A percentile compares a stretch with the other conserved stretches of the same genome.
Conservation (phyloP, 2,329 filamentous ascomycete species). For the Capronia coronata region DNA sequence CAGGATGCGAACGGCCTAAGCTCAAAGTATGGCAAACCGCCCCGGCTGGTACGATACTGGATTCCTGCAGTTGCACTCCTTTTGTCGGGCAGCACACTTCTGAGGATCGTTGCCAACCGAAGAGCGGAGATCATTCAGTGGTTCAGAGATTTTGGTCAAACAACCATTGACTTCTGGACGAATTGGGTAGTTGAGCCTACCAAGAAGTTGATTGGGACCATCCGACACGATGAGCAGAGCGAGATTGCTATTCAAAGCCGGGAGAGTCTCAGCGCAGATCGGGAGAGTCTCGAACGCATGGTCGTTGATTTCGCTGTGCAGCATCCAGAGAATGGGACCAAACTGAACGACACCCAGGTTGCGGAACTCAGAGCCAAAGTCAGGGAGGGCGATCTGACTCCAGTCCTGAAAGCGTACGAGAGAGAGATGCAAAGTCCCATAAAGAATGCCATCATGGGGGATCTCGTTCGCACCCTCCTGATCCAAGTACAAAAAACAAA, state of each 20-base stretch:
- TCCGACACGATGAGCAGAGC: conserved; percentile 83
- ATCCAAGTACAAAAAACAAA: conserved; percentile 99
- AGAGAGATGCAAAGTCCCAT: conserved; percentile 78
- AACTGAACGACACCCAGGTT: conserved; percentile 63
- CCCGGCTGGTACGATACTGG: conserved; percentile 77
- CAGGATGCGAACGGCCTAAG: conserved; percentile 51
- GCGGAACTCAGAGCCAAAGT: conserved; percentile 71
- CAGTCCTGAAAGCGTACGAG: conserved; percentile 85
- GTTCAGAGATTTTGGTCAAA: conserved; percentile 71
- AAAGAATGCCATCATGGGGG: conserved; percentile 72
- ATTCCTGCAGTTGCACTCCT: conserved; percentile 65
- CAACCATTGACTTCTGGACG: conserved; percentile 80
- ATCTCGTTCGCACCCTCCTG: conserved; percentile 79
- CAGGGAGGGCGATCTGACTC: conserved; percentile 84
- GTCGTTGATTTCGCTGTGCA: conserved; percentile 92
- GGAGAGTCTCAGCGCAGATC: conserved; percentile 80
- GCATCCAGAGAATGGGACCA: conserved; percentile 55
- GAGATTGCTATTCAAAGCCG: conserved; percentile 97
- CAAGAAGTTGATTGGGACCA: conserved; percentile 78
- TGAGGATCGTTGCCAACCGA: conserved; percentile 68
- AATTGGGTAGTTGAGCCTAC: conserved; percentile 93
- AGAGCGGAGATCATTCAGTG: conserved; percentile 72
- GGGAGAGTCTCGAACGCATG: conserved; percentile 91
- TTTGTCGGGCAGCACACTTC: conserved; percentile 78
- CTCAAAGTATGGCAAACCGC: conserved; percentile 65